A percentile compares a stretch with the other conserved stretches of the same genome.
Evolutionary conservation across 176 grass and related monocot species (phyloP).

Genomic region (Chrysopogon serrulatus): DNA sequence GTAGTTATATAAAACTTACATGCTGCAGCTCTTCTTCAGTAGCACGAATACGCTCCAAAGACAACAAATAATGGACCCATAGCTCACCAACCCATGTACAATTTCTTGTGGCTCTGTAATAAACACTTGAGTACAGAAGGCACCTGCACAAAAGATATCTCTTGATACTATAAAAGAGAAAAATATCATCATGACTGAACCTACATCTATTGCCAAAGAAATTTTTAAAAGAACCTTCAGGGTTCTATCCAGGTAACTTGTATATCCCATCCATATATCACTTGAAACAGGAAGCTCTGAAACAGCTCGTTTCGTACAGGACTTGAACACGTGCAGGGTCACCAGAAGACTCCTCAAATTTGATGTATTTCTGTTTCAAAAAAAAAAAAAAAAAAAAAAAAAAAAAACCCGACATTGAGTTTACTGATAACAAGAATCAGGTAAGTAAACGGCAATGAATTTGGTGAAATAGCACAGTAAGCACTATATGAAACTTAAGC

Average conservation of each 20-base stretch:
- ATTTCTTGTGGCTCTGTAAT: conserved; percentile 88
- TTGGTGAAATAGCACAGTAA: neutral
- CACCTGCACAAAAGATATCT: conserved; percentile 52
- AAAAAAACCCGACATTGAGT: neutral
- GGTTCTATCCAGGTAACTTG: conserved; percentile 71
- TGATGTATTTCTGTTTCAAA: conserved; percentile 81
- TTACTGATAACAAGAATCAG: neutral
- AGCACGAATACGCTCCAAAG: conserved; percentile 66
- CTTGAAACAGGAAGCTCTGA: conserved; percentile 76
- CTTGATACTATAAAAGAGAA: conserved; percentile 7
- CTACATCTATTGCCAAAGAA: neutral
- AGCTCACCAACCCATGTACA: conserved; percentile 93
- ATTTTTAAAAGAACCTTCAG: conserved; percentile 64
- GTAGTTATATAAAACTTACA: conserved; percentile 30
- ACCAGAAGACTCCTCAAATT: conserved; percentile 82
- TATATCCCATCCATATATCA: conserved; percentile 78
- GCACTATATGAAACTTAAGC: neutral
- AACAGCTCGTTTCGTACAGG: conserved; percentile 83
- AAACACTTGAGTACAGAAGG: conserved; percentile 69
- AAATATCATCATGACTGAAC: neutral
- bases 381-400: no score
- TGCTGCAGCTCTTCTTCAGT: conserved; percentile 61
- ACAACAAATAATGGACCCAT: conserved; percentile 72
- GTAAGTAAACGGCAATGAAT: neutral
- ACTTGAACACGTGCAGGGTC: conserved; percentile 89